These are phyloP conservation scores for Ophiostoma triangulosporum DNA, from an alignment of 2,329 filamentous ascomycete species.

Conservation along the genomic window DNA sequence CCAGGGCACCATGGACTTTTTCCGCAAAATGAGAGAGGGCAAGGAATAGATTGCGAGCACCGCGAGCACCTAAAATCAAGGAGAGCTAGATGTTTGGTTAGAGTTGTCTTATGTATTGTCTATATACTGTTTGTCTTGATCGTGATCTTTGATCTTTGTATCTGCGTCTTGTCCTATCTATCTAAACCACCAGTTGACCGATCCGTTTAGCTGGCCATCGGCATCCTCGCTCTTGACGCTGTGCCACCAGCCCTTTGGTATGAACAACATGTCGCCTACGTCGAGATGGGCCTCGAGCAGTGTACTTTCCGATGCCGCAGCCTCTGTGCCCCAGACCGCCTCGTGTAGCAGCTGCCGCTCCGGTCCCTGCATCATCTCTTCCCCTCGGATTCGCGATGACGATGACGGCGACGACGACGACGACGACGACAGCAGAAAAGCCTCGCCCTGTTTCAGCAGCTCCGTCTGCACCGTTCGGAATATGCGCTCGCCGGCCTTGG, in stretches of 20 bases:
- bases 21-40: conserved; percentile 46
- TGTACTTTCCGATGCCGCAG: neutral
- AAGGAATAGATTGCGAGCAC: conserved; percentile 5
- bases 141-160: no score
- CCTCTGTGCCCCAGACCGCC: conserved; percentile 47
- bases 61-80: neutral
- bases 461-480: conserved; percentile 40
- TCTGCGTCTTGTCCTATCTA: no score
- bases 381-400: conserved; percentile 46
- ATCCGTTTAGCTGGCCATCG: conserved; percentile 24
- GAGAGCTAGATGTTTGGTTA: neutral
- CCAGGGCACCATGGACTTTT: conserved; percentile 86
- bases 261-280: conserved; percentile 60
- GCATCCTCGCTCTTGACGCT: conserved; percentile 52
- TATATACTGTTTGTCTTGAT: no score
- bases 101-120: neutral
- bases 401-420: conserved; percentile 15
- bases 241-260: conserved; percentile 81
- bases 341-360: conserved; percentile 55
- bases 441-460: conserved; percentile 20
- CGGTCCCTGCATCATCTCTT: conserved; percentile 81
- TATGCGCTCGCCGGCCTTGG: conserved; percentile 46
- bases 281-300: conserved; percentile 41
- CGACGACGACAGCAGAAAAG: neutral
- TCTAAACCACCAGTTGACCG: conserved; percentile 71